A percentile compares a stretch with the other conserved stretches of the same genome.
phyloP scores from a whole-genome alignment of 805 yeast genomes.

The Deakozyma indianensis region DNA sequence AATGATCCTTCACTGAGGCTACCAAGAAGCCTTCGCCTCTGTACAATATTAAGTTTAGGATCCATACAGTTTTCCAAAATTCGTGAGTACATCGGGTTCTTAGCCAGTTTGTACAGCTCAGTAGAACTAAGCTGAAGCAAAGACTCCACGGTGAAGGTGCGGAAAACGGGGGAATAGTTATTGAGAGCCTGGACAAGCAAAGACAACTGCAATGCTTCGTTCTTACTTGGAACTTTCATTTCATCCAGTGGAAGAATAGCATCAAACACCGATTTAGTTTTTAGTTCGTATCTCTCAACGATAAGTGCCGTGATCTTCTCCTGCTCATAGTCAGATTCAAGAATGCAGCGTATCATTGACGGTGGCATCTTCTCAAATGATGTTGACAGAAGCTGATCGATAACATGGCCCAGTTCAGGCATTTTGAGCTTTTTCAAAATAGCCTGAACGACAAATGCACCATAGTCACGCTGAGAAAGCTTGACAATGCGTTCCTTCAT shows the following conservation, averaged over 20 bases:
- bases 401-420: constrained; percentile 28
- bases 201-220: constrained; percentile 72
- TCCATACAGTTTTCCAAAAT: constrained; percentile 57
- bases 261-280: background rate
- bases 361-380: background rate
- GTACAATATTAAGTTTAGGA: constrained; percentile 32
- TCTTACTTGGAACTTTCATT: constrained; percentile 14
- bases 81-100: constrained; percentile 84
- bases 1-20: constrained; percentile 35
- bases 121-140: constrained; percentile 46
- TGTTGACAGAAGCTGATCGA: constrained; percentile 3
- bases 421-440: constrained; percentile 26
- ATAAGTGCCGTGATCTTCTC: constrained; percentile 34
- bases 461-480: constrained; percentile 70
- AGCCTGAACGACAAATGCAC: constrained; percentile 65
- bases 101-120: constrained; percentile 56
- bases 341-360: background rate
- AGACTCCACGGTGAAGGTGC: constrained; percentile 38
- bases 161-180: constrained; percentile 48
- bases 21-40: constrained; percentile 59
- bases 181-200: constrained; percentile 60
- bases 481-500: constrained; percentile 63
- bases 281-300: background rate
- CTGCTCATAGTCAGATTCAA: constrained; percentile 35
- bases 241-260: background rate